Conservation (phyloP, 2,329 filamentous ascomycete genomes). For the Aureobasidium vineae region DNA sequence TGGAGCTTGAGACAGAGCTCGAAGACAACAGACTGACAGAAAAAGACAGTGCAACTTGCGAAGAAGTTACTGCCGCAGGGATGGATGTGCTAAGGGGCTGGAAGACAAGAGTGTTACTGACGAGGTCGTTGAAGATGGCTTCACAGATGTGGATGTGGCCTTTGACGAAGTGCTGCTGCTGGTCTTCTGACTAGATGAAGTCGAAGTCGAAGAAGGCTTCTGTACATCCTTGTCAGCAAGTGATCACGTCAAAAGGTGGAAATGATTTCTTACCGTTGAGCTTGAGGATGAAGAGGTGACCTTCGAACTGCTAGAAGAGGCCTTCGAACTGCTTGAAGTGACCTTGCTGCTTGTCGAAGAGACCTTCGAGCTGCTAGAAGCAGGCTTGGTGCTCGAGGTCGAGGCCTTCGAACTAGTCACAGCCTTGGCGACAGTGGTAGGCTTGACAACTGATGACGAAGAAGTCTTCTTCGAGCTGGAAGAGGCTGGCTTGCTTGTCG, state of each 20-base stretch:
- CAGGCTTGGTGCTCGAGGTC: neutral
- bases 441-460: conserved; percentile 1
- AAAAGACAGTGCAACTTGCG: conserved; percentile 3
- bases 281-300: neutral
- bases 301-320: neutral
- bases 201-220: conserved; percentile 7
- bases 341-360: neutral
- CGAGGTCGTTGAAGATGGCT: conserved; percentile 14
- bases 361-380: conserved; percentile 8
- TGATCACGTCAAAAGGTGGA: too few species aligned
- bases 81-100: conserved; percentile 9
- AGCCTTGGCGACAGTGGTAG: conserved; percentile 4
- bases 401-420: neutral
- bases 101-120: conserved; percentile 14
- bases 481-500: neutral
- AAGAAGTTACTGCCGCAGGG: neutral
- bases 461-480: conserved; percentile 1
- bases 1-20: neutral
- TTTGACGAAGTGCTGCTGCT: conserved; percentile 13
- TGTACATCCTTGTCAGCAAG: neutral
- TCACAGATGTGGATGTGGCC: conserved; percentile 4
- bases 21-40: neutral
- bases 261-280: neutral
- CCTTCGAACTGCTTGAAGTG: neutral
- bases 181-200: neutral